Evolutionary conservation across 257 asterid species (phyloP).

Genomic region (Nicotiana knightiana): DNA sequence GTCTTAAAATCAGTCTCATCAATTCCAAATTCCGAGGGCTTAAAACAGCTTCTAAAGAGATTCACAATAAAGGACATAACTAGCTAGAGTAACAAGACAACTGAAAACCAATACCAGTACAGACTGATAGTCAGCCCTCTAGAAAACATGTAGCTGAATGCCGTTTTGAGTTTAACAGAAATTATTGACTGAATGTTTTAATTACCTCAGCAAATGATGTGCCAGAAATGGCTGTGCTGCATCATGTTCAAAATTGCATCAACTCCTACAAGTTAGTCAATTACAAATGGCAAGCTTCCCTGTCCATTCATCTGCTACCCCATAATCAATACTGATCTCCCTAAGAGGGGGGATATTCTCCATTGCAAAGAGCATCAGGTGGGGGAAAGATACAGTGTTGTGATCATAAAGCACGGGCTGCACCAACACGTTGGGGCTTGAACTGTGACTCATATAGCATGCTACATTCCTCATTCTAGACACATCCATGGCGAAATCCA

Average conservation of each 20-base stretch:
- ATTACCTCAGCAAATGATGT: slow-evolving; percentile 35
- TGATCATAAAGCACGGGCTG: slow-evolving; percentile 83
- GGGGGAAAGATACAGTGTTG: slow-evolving; percentile 68
- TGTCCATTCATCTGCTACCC: slow-evolving; percentile 61
- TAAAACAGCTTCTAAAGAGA: too few species aligned
- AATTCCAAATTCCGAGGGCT: too few species aligned
- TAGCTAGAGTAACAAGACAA: too few species aligned
- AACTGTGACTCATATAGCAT: slow-evolving; percentile 81
- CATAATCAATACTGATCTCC: slow-evolving; percentile 84
- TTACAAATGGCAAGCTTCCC: slow-evolving; percentile 78
- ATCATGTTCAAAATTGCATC: slow-evolving; percentile 14
- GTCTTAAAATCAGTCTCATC: too few species aligned
- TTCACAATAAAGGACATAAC: too few species aligned
- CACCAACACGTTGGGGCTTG: slow-evolving; percentile 66
- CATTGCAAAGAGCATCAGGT: slow-evolving; percentile 79
- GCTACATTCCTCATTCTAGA: slow-evolving; percentile 84
- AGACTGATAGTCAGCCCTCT: background rate
- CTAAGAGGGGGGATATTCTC: slow-evolving; percentile 88
- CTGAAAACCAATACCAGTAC: background rate
- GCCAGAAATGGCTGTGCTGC: slow-evolving; percentile 8
- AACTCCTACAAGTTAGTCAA: slow-evolving; percentile 22
- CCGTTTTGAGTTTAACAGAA: background rate
- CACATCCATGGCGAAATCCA: slow-evolving; percentile 86
- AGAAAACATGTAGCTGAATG: background rate
- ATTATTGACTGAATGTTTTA: background rate